phyloP scores from a whole-genome alignment of 75 land plant genomes.

The Larix kaempferi region DNA sequence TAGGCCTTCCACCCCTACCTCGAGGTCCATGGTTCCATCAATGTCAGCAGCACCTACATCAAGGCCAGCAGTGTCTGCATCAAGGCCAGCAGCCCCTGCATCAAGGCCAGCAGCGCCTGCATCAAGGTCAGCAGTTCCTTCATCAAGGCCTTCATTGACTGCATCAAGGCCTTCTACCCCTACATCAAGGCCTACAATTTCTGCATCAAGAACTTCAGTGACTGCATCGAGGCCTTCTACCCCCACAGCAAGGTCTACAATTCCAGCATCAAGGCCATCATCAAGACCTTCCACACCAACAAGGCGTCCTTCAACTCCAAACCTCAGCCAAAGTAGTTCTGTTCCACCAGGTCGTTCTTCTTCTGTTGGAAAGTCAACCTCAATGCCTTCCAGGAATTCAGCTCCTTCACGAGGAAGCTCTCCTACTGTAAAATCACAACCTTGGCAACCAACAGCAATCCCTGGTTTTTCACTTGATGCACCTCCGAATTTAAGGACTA shows the following conservation, averaged over 20 bases:
- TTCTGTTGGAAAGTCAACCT: slow-evolving; percentile 28
- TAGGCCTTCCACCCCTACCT: slow-evolving; percentile 20
- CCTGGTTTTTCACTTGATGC: slow-evolving; percentile 68
- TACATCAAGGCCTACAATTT: slow-evolving; percentile 25
- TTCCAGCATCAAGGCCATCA: slow-evolving; percentile 29
- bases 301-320: slow-evolving; percentile 43
- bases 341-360: slow-evolving; percentile 36
- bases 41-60: slow-evolving; percentile 12
- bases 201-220: slow-evolving; percentile 4
- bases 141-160: slow-evolving; percentile 37
- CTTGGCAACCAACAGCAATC: slow-evolving; percentile 50
- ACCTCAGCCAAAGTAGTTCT: slow-evolving; percentile 21
- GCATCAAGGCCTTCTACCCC: slow-evolving; percentile 34
- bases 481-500: slow-evolving; percentile 64
- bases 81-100: slow-evolving; percentile 22
- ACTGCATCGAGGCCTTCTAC: slow-evolving; percentile 13
- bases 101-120: slow-evolving; percentile 37
- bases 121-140: slow-evolving; percentile 51
- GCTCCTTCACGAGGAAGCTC: slow-evolving; percentile 45
- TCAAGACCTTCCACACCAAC: slow-evolving; percentile 40
- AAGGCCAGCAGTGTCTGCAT: neutral
- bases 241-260: slow-evolving; percentile 20
- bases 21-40: slow-evolving; percentile 12
- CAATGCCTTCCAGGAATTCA: slow-evolving; percentile 36
- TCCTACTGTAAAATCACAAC: slow-evolving; percentile 52